Conservation (phyloP, 2,329 filamentous ascomycete genomes). For the Truncatella angustata region DNA sequence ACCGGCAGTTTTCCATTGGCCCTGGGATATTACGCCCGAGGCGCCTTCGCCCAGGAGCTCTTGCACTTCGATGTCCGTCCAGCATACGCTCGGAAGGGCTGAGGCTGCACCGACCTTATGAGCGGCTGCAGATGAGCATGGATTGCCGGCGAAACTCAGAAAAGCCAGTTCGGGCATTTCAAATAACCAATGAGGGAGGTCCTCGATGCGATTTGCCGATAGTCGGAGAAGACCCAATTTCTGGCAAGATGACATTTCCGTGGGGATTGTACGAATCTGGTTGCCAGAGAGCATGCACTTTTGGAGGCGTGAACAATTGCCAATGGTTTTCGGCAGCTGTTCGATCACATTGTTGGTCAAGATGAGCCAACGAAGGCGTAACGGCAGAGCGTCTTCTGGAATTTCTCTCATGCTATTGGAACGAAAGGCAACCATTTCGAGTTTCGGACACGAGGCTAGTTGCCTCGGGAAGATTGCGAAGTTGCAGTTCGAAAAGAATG, state of each 20-base stretch:
- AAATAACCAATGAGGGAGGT: slow-evolving; percentile 42
- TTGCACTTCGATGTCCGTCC: slow-evolving; percentile 38
- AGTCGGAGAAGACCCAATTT: slow-evolving; percentile 43
- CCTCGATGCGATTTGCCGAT: slow-evolving; percentile 37
- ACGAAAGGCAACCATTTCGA: slow-evolving; percentile 51
- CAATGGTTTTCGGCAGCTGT: slow-evolving; percentile 39
- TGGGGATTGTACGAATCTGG: slow-evolving; percentile 35
- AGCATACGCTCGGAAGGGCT: slow-evolving; percentile 35
- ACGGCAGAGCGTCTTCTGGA: slow-evolving; percentile 40
- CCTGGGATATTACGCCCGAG: slow-evolving; percentile 44
- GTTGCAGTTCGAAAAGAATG: slow-evolving; percentile 45
- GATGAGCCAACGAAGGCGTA: slow-evolving; percentile 44
- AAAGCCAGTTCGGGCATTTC: slow-evolving; percentile 43
- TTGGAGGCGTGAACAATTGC: slow-evolving; percentile 39
- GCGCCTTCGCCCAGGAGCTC: slow-evolving; percentile 42
- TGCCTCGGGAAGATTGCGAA: slow-evolving; percentile 41
- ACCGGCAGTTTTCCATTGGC: slow-evolving; percentile 29
- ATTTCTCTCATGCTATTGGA: slow-evolving; percentile 42
- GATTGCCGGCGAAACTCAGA: slow-evolving; percentile 46
- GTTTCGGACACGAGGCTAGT: slow-evolving; percentile 38
- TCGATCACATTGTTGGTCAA: slow-evolving; percentile 43
- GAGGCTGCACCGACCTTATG: slow-evolving; percentile 25
- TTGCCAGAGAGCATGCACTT: slow-evolving; percentile 51
- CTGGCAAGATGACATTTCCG: slow-evolving; percentile 40
- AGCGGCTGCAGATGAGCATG: slow-evolving; percentile 31